Conservation (phyloP, 768 basidiomycete species). For the Boletus insuetus region DNA sequence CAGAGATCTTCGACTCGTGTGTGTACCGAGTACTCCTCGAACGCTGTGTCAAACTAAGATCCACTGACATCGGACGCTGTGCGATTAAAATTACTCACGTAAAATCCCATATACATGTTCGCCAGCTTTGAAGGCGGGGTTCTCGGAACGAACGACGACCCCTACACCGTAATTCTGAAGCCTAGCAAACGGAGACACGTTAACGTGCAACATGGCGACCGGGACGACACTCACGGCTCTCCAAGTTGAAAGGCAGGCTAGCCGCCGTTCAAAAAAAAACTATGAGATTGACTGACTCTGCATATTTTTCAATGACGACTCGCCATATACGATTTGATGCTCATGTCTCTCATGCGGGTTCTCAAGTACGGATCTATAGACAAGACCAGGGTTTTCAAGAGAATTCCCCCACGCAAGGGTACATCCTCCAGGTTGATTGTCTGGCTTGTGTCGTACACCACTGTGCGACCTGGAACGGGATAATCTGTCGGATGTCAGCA, state of each 20-base stretch:
- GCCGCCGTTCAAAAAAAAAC: neutral
- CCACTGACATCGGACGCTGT: slow-evolving; percentile 35
- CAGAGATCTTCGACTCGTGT: neutral
- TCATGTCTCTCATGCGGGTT: slow-evolving; percentile 36
- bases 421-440: slow-evolving; percentile 48
- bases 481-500: neutral
- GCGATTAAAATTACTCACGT: slow-evolving; percentile 35
- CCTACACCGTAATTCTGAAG: slow-evolving; percentile 39
- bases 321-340: slow-evolving; percentile 11
- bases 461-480: slow-evolving; percentile 43
- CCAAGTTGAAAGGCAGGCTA: slow-evolving; percentile 13
- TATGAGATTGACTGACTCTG: neutral
- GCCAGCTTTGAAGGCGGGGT: neutral
- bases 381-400: slow-evolving; percentile 33
- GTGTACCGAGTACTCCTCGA: slow-evolving; percentile 17
- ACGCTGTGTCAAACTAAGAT: slow-evolving; percentile 36
- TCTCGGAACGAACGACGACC: slow-evolving; percentile 22
- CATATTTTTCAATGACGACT: neutral
- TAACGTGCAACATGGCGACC: neutral
- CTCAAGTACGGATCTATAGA: slow-evolving; percentile 49
- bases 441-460: slow-evolving; percentile 43
- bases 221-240: slow-evolving; percentile 8
- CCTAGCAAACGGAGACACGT: neutral
- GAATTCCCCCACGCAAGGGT: too few species aligned
- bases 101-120: slow-evolving; percentile 27